Evolutionary conservation across 139 green algal species (phyloP).

Genomic region (Micractinium conductrix): DNA sequence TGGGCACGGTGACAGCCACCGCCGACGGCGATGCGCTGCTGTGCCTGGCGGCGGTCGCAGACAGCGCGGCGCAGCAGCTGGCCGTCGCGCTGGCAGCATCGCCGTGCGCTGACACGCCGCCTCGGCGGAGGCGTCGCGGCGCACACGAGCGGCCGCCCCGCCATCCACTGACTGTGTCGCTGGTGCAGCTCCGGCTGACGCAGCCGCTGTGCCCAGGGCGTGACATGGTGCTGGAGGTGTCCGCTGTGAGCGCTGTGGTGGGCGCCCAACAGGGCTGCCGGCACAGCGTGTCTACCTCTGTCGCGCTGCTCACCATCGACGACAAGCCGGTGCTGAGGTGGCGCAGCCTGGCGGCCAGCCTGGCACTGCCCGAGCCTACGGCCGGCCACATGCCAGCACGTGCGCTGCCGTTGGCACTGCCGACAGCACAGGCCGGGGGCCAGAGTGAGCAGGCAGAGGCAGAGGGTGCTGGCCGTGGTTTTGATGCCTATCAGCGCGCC

Average conservation of each 20-base stretch:
- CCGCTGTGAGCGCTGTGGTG: background rate
- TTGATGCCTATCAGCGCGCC: slow-evolving; percentile 17
- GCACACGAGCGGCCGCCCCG: background rate
- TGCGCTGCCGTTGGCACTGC: background rate
- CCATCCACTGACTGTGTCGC: background rate
- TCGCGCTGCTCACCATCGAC: background rate
- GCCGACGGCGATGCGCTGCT: slow-evolving; percentile 26
- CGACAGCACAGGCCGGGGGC: background rate
- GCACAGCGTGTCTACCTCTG: background rate
- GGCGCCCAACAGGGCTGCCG: background rate
- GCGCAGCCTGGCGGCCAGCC: background rate
- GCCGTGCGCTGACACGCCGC: too few species aligned
- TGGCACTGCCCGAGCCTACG: background rate
- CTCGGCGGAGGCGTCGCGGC: background rate
- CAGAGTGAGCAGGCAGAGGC: background rate
- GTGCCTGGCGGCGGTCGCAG: slow-evolving; percentile 22
- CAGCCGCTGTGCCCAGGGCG: slow-evolving; percentile 4
- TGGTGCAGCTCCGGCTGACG: background rate
- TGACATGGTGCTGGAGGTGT: slow-evolving; percentile 24
- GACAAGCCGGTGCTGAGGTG: slow-evolving; percentile 34
- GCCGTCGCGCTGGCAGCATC: background rate
- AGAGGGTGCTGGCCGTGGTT: background rate
- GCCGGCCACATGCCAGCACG: background rate
- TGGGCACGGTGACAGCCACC: background rate
- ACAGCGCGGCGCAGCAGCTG: slow-evolving; percentile 12